These are phyloP conservation scores for Thielaviopsis euricoi DNA, from an alignment of 2,329 filamentous ascomycete genomes.

Conservation along the genomic window DNA sequence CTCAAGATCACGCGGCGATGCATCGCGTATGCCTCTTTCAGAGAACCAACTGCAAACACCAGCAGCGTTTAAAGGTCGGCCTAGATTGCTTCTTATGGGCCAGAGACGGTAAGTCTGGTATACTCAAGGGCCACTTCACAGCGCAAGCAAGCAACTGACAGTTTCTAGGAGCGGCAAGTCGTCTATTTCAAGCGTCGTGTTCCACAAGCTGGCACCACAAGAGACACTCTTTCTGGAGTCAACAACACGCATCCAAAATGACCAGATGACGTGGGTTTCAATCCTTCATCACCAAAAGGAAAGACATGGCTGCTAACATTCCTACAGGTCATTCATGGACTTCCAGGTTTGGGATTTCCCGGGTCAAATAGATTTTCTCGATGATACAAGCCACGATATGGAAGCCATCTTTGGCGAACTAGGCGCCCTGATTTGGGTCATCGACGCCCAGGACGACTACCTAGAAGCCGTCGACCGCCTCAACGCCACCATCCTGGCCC, in stretches of 20 bases:
- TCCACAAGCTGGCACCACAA: slow-evolving; percentile 90
- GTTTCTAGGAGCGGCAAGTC: slow-evolving; percentile 77
- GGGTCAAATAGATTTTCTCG: slow-evolving; percentile 76
- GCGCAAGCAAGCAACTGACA: neutral
- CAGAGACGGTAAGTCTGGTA: slow-evolving; percentile 58
- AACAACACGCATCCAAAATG: slow-evolving; percentile 84
- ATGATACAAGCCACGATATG: slow-evolving; percentile 77
- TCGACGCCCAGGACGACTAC: slow-evolving; percentile 96
- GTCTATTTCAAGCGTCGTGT: slow-evolving; percentile 97
- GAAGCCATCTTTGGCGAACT: slow-evolving; percentile 89
- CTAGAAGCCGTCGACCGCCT: slow-evolving; percentile 76
- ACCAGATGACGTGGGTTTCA: slow-evolving; percentile 69
- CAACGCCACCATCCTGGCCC: slow-evolving; percentile 74
- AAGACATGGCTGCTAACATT: slow-evolving; percentile 13
- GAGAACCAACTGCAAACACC: slow-evolving; percentile 22
- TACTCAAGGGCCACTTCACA: neutral
- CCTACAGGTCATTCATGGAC: slow-evolving; percentile 82
- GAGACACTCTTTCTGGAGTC: slow-evolving; percentile 94
- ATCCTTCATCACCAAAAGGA: neutral
- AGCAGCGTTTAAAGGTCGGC: slow-evolving; percentile 45
- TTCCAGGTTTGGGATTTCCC: slow-evolving; percentile 98
- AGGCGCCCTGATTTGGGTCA: slow-evolving; percentile 93
- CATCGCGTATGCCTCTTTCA: slow-evolving; percentile 27
- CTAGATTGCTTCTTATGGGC: slow-evolving; percentile 82
- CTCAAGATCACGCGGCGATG: slow-evolving; percentile 31